phyloP scores from a whole-genome alignment of 2,329 filamentous ascomycete genomes.

The Fusarium subtropicale region DNA sequence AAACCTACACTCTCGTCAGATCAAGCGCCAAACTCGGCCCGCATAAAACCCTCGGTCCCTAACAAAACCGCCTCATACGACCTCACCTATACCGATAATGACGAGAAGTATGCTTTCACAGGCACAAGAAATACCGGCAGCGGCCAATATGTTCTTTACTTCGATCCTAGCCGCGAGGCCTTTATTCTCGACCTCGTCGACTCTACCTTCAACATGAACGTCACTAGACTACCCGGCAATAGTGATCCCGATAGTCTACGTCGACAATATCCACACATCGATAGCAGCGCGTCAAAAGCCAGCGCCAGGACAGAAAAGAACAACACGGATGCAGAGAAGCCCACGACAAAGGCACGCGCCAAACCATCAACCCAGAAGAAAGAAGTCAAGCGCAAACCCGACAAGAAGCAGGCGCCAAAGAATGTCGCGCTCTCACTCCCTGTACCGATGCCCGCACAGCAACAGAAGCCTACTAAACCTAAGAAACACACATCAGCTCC shows the following conservation, averaged over 20 bases:
- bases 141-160: slow-evolving; percentile 75
- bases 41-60: slow-evolving; percentile 63
- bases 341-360: slow-evolving; percentile 42
- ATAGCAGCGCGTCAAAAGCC: slow-evolving; percentile 45
- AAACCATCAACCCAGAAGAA: slow-evolving; percentile 47
- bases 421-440: slow-evolving; percentile 54
- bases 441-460: slow-evolving; percentile 43
- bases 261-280: slow-evolving; percentile 75
- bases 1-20: slow-evolving; percentile 65
- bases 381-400: slow-evolving; percentile 49
- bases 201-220: slow-evolving; percentile 88
- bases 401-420: slow-evolving; percentile 53
- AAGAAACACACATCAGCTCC: slow-evolving; percentile 49
- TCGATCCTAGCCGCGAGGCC: slow-evolving; percentile 77
- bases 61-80: slow-evolving; percentile 66
- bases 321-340: slow-evolving; percentile 35
- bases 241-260: slow-evolving; percentile 72
- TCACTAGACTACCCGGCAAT: slow-evolving; percentile 76
- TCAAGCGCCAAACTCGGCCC: slow-evolving; percentile 60
- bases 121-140: slow-evolving; percentile 68
- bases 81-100: slow-evolving; percentile 65
- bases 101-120: slow-evolving; percentile 69
- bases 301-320: slow-evolving; percentile 23
- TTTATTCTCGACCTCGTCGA: slow-evolving; percentile 86
- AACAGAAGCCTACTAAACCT: slow-evolving; percentile 38